Conservation (phyloP, 164 flowering plant species). For the Cinnamomum chago region DNA sequence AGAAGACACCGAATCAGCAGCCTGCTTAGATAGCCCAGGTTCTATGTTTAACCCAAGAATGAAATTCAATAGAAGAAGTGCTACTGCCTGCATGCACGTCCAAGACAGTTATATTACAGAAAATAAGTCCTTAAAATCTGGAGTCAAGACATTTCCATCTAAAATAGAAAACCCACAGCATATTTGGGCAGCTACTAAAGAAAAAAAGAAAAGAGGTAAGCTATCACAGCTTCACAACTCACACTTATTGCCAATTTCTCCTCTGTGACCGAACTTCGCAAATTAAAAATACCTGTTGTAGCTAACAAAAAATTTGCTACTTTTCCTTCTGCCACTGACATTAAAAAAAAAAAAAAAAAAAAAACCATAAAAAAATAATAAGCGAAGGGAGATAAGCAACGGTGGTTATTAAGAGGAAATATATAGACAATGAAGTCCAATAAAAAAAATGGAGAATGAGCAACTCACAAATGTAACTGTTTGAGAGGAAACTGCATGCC, state of each 20-base stretch:
- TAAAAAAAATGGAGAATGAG: slow-evolving; percentile 3
- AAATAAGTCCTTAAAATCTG: neutral
- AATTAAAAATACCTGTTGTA: slow-evolving; percentile 57
- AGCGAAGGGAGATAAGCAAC: neutral
- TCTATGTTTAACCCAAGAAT: slow-evolving; percentile 55
- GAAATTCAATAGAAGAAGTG: slow-evolving; percentile 48
- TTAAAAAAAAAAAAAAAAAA: slow-evolving; percentile 12
- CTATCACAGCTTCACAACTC: slow-evolving; percentile 28
- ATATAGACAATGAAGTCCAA: neutral
- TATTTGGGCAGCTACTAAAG: neutral
- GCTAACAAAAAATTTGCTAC: slow-evolving; percentile 85
- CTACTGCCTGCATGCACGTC: slow-evolving; percentile 50
- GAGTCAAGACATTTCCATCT: neutral
- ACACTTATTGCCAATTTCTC: slow-evolving; percentile 52
- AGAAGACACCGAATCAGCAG: slow-evolving; percentile 42
- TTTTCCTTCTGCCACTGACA: slow-evolving; percentile 92
- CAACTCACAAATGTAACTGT: slow-evolving; percentile 91
- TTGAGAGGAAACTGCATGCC: slow-evolving; percentile 83
- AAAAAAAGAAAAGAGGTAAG: slow-evolving; percentile 3
- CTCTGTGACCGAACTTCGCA: slow-evolving; percentile 53
- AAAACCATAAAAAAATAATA: too few species aligned
- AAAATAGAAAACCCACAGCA: neutral
- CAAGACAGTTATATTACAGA: neutral
- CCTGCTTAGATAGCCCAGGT: slow-evolving; percentile 79
- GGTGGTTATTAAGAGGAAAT: neutral